These are phyloP conservation scores for Venturia oleaginea DNA, from an alignment of 2,329 filamentous ascomycete genomes.

Conservation along the genomic window DNA sequence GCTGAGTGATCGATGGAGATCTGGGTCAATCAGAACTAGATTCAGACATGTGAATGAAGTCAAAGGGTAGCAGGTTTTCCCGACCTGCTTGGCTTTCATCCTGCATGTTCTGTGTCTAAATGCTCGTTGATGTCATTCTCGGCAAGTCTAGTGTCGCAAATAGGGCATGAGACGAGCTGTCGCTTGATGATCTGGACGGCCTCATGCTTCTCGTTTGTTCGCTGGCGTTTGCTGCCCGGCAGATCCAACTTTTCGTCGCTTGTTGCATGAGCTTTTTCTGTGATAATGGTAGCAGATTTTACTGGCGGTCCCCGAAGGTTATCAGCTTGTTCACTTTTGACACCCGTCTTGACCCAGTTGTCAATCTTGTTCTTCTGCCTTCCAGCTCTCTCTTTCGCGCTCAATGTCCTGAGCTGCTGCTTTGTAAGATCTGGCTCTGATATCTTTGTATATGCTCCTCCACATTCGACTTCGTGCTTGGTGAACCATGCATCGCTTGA, in stretches of 20 bases:
- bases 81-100: not conserved
- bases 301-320: not conserved
- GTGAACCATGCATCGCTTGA: slow-evolving; percentile 35
- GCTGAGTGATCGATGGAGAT: no score
- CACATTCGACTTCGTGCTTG: slow-evolving; percentile 32
- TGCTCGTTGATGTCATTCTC: slow-evolving; percentile 31
- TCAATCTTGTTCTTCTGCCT: slow-evolving; percentile 37
- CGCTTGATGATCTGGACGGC: slow-evolving; percentile 16
- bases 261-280: not conserved
- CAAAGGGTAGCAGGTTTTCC: not conserved
- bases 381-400: slow-evolving; percentile 32
- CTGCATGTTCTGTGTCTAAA: slow-evolving; percentile 24
- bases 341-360: slow-evolving; percentile 26
- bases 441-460: slow-evolving; percentile 33
- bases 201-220: slow-evolving; percentile 12
- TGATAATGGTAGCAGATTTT: not conserved
- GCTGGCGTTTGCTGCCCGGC: slow-evolving; percentile 11
- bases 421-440: slow-evolving; percentile 34
- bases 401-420: slow-evolving; percentile 31
- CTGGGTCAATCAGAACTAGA: no score
- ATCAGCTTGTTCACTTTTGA: slow-evolving; percentile 14
- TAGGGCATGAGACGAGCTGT: slow-evolving; percentile 29
- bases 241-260: not conserved
- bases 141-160: slow-evolving; percentile 25
- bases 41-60: no score